phyloP scores from a whole-genome alignment of 495 filamentous ascomycete genomes.

The Penicillium chermesinum region DNA sequence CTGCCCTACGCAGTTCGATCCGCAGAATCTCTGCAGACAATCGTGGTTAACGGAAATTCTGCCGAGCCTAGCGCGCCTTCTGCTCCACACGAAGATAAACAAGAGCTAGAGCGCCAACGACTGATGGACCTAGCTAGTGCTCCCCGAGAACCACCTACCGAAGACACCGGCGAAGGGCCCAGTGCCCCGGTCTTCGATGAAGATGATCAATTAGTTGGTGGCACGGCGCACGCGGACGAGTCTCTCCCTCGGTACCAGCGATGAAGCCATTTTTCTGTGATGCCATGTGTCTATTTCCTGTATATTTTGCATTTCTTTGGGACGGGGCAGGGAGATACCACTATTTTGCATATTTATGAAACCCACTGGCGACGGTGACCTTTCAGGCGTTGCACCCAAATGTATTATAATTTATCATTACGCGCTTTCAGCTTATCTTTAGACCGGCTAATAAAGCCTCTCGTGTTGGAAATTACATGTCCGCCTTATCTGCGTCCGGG shows the following conservation, averaged over 20 bases:
- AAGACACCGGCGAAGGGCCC: constrained; percentile 42
- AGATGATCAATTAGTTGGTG: constrained; percentile 43
- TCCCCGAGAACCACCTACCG: constrained; percentile 38
- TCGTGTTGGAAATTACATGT: not conserved
- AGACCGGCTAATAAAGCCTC: not conserved
- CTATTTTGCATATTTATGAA: constrained; percentile 9
- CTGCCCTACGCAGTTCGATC: constrained; percentile 35
- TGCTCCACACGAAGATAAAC: constrained; percentile 64
- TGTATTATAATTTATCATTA: constrained; percentile 10
- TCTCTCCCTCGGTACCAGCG: constrained; percentile 46
- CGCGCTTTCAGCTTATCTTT: not conserved
- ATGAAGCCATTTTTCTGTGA: constrained; percentile 16
- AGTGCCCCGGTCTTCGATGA: constrained; percentile 66
- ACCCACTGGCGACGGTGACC: not conserved
- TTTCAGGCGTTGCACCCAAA: not conserved
- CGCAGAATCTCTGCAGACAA: constrained; percentile 38
- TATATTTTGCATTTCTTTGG: constrained; percentile 27
- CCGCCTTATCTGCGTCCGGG: constrained; percentile 14
- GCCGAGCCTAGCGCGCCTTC: constrained; percentile 20
- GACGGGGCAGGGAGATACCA: constrained; percentile 27
- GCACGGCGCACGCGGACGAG: constrained; percentile 40
- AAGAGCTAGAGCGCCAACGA: constrained; percentile 72
- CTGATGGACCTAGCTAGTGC: constrained; percentile 68
- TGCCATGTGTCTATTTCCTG: constrained; percentile 12
- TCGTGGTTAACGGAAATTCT: constrained; percentile 21